Conservation (phyloP, 345 rosid species). For the Carallia brachiata region DNA sequence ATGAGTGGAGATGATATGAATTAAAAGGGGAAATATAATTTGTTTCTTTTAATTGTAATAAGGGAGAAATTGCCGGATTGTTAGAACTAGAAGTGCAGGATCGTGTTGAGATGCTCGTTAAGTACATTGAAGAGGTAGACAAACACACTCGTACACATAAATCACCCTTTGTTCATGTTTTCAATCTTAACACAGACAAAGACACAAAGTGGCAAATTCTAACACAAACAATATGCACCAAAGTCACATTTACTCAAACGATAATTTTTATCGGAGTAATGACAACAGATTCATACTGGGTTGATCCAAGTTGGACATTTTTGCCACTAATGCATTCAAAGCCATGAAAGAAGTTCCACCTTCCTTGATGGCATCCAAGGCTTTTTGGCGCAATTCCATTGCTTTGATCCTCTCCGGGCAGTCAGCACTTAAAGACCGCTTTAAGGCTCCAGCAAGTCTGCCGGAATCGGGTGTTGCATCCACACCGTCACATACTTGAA, state of each 20-base stretch:
- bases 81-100: slow-evolving; percentile 37
- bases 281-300: too few species aligned
- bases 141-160: too few species aligned
- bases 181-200: too few species aligned
- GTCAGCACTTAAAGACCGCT: neutral
- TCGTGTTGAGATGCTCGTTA: slow-evolving; percentile 50
- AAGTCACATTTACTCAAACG: too few species aligned
- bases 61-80: slow-evolving; percentile 43
- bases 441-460: neutral
- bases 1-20: neutral
- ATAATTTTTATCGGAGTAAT: too few species aligned
- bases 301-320: neutral
- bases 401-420: neutral
- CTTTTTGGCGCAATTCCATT: neutral
- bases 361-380: slow-evolving; percentile 6
- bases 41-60: slow-evolving; percentile 11
- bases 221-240: too few species aligned
- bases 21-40: neutral
- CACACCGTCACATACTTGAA: slow-evolving; percentile 12
- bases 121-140: slow-evolving; percentile 74
- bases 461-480: neutral
- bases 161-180: too few species aligned
- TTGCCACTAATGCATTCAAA: slow-evolving; percentile 4
- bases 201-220: too few species aligned
- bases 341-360: slow-evolving; percentile 14